Evolutionary conservation across 768 basidiomycete species (phyloP).

Genomic region (Tephrocybe sp.): DNA sequence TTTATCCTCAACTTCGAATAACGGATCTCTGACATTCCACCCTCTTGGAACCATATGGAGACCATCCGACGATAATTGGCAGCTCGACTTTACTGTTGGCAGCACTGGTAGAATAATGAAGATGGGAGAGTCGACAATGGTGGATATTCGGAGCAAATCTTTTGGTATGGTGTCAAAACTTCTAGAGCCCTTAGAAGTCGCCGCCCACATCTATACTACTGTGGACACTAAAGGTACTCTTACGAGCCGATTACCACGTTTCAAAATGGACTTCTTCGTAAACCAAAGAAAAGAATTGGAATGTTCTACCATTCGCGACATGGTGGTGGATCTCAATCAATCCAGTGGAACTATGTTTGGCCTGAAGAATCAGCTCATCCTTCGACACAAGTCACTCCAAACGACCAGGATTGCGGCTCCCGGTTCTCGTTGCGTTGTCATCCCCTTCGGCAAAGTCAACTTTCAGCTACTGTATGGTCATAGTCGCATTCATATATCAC

Average conservation of each 20-base stretch:
- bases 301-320: conserved; percentile 39
- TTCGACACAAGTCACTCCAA: conserved; percentile 22
- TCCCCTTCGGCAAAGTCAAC: conserved; percentile 37
- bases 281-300: conserved; percentile 31
- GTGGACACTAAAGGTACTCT: conserved; percentile 15
- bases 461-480: conserved; percentile 17
- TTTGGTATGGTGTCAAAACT: conserved; percentile 21
- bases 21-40: conserved; percentile 31
- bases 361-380: conserved; percentile 38
- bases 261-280: conserved; percentile 39
- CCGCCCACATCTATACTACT: conserved; percentile 15
- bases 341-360: conserved; percentile 46
- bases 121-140: conserved; percentile 8
- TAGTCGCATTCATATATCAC: conserved; percentile 22
- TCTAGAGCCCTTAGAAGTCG: conserved; percentile 20
- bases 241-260: conserved; percentile 36
- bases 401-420: conserved; percentile 15
- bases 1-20: conserved; percentile 6
- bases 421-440: conserved; percentile 30
- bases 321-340: conserved; percentile 42
- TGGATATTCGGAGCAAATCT: conserved; percentile 28
- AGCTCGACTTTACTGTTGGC: conserved; percentile 19
- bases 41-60: conserved; percentile 28
- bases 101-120: conserved; percentile 11
- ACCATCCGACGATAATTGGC: conserved; percentile 27